phyloP scores from a whole-genome alignment of 2,329 filamentous ascomycete species.

The Septoria linicola region DNA sequence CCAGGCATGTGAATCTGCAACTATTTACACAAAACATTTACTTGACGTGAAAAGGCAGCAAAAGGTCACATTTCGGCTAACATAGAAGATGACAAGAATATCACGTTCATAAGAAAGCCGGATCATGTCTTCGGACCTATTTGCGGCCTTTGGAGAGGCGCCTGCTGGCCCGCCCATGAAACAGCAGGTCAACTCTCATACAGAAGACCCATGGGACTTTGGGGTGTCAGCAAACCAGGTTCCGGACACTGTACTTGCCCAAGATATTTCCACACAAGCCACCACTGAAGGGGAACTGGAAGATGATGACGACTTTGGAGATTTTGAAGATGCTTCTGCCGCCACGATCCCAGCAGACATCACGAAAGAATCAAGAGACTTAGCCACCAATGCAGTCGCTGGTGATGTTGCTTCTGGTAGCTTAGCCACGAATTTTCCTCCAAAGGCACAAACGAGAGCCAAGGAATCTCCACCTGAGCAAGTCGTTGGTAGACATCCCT shows the following conservation, averaged over 20 bases:
- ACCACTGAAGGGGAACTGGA: background rate
- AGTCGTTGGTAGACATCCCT: constrained; percentile 33
- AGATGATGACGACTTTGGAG: constrained; percentile 54
- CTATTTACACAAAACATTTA: too few relatives aligned
- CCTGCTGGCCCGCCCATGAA: constrained; percentile 2
- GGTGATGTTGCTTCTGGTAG: constrained; percentile 19
- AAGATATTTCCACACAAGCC: background rate
- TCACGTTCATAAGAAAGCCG: too few relatives aligned
- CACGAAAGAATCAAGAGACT: background rate
- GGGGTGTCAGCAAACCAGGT: background rate
- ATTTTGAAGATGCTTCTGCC: constrained; percentile 48
- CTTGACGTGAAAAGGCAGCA: too few relatives aligned
- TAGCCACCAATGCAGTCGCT: background rate
- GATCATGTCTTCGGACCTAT: constrained; percentile 56
- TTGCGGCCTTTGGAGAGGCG: constrained; percentile 50
- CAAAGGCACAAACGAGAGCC: constrained; percentile 12
- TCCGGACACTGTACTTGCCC: background rate
- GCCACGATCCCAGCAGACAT: background rate
- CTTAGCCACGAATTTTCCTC: constrained; percentile 9
- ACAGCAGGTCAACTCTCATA: background rate
- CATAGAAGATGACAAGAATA: too few relatives aligned
- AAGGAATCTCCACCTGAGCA: constrained; percentile 10
- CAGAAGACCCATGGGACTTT: background rate
- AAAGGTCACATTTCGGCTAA: too few relatives aligned
- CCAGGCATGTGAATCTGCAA: too few relatives aligned